Evolutionary conservation across 768 basidiomycete genomes (phyloP), one percentile per base, ranked within the genome.

Genomic region (Phaeotremella skinneri): DNA sequence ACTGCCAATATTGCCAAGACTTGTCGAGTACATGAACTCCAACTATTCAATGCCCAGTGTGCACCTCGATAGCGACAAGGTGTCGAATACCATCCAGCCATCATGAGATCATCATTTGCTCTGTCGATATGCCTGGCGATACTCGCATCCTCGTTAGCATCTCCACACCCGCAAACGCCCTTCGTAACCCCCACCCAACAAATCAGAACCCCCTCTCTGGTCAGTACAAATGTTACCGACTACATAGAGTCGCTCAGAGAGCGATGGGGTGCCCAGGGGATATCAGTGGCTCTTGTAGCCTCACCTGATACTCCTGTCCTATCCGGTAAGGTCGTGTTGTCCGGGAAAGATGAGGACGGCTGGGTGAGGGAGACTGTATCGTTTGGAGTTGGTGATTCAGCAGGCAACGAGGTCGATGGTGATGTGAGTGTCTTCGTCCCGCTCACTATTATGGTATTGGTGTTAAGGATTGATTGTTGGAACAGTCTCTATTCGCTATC

Each of bases 401-500:
- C 26, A 20, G 51, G 56, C 26, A 49, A 32, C 17, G 7, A 41
- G 27, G 55, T 64, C 21, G 41, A 42, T 14, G 26, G 52, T 3
- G 39, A 56, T 25, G 63, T 61, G 31, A 54, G 56, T 52, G n/a
- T 2, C 6, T 23, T 30, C 26, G 21, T 1, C n/a, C 20, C 21
- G 23, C 31, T 17, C 0, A 13, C 47, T 39, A 20, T 27, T 17
- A 4, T 26, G 14, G 4, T 29, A n/a, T 17, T 16, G 13, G 4
- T 34, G 1, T 26, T 4, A 27, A 39, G 27, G 30, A 20, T 13
- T n/a, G 20, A 16, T 23, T 37, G 23, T n/a, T 32, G 23, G 23
- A 31, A 9, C 49, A 72, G 73, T 64, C 71, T 2, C 54, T 65
- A 13, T 69, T 71, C 53, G 39, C 56, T 7, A 72, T 77, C 48